A percentile compares a stretch with the other conserved stretches of the same genome.
These are phyloP conservation scores for Knoxia roxburghii DNA, from an alignment of 257 asterid species.

Conservation along the genomic window DNA sequence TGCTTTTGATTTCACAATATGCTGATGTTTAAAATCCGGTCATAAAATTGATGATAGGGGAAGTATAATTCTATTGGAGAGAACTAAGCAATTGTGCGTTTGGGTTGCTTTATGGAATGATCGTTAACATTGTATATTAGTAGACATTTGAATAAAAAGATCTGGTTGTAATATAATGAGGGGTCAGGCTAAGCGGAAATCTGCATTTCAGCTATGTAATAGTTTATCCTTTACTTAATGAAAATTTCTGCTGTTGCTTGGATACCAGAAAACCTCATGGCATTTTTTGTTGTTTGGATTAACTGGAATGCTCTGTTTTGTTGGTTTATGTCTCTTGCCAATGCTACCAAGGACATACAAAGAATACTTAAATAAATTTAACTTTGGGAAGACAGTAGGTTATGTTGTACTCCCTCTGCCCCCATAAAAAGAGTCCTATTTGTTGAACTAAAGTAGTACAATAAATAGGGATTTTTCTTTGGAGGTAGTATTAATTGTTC, in stretches of 20 bases:
- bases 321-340: not conserved
- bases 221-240: not conserved
- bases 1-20: not conserved
- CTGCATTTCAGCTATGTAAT: not conserved
- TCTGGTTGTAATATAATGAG: not conserved
- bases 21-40: not conserved
- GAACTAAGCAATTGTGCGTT: not conserved
- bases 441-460: too few species aligned
- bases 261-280: not conserved
- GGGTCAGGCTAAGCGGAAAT: not conserved
- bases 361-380: not conserved
- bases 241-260: constrained; percentile 1
- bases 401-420: not conserved
- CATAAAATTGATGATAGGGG: not conserved
- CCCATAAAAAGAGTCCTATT: too few species aligned
- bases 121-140: not conserved
- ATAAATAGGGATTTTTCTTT: too few species aligned
- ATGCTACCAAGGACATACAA: not conserved
- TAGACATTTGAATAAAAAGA: not conserved
- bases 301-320: not conserved
- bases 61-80: not conserved
- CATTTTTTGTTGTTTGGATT: not conserved
- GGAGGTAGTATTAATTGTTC: too few species aligned
- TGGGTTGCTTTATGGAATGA: not conserved
- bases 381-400: not conserved